Percentiles rank a stretch among this genome's conserved stretches.
Conservation (phyloP, 2,329 filamentous ascomycete genomes). For the Fusarium paranaense region DNA sequence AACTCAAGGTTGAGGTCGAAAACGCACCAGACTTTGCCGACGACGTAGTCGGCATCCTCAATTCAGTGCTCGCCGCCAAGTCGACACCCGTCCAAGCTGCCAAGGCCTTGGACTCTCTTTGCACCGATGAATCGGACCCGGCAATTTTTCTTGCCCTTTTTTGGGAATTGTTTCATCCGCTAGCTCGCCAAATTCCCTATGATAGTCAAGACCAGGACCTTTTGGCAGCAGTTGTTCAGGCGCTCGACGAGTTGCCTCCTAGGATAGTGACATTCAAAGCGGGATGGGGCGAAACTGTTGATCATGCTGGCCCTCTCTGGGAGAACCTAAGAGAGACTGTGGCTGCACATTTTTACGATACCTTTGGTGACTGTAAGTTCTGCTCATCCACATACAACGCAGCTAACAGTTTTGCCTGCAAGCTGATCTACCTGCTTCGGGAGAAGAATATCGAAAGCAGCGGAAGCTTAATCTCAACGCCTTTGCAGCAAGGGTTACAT, state of each 20-base stretch:
- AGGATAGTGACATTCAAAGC: neutral
- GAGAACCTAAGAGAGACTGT: neutral
- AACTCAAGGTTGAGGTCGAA: constrained; percentile 8
- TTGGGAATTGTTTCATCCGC: constrained; percentile 38
- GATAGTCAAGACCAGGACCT: constrained; percentile 27
- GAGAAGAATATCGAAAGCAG: neutral
- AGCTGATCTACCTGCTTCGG: constrained; percentile 2
- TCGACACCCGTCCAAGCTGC: neutral
- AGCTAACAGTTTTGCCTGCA: neutral
- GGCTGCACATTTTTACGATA: neutral
- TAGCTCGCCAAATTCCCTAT: constrained; percentile 35
- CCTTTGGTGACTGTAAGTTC: constrained; percentile 5
- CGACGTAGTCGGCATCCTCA: constrained; percentile 17
- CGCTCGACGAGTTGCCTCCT: constrained; percentile 7
- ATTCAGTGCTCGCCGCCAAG: neutral
- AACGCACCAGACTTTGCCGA: constrained; percentile 10
- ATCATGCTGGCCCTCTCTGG: constrained; percentile 12
- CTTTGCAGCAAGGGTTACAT: constrained; percentile 15
- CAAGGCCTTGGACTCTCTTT: constrained; percentile 13
- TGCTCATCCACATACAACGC: no score
- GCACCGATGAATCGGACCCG: neutral
- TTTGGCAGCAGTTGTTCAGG: constrained; percentile 12
- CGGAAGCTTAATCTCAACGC: constrained; percentile 15
- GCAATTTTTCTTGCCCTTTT: constrained; percentile 36
- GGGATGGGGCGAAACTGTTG: constrained; percentile 11